These are phyloP conservation scores for Quillaja saponaria DNA, from an alignment of 306 rosid species.

Conservation along the genomic window DNA sequence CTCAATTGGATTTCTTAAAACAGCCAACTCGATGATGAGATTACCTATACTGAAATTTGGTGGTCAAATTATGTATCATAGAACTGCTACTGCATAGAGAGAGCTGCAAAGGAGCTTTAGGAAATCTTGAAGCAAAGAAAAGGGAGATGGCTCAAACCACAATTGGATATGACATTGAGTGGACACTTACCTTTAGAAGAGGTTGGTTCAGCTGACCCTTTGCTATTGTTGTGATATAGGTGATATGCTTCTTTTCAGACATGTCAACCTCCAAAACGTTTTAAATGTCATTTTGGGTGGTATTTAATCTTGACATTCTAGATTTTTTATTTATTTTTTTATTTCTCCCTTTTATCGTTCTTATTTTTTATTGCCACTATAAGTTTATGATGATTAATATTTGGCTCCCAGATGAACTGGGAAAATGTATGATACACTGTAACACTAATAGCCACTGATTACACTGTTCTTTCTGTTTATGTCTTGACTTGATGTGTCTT, in stretches of 20 bases:
- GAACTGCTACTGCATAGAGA: slow-evolving; percentile 58
- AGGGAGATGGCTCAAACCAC: slow-evolving; percentile 38
- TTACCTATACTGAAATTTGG: slow-evolving; percentile 64
- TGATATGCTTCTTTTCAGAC: neutral
- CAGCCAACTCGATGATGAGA: slow-evolving; percentile 48
- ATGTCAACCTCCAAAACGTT: too few species aligned
- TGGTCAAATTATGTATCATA: slow-evolving; percentile 68
- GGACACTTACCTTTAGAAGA: slow-evolving; percentile 70
- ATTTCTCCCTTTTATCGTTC: too few species aligned
- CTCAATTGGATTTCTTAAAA: slow-evolving; percentile 9
- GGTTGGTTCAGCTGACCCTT: slow-evolving; percentile 40
- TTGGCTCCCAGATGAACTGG: too few species aligned
- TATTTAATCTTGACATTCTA: too few species aligned
- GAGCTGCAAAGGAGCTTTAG: slow-evolving; percentile 48
- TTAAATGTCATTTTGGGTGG: too few species aligned
- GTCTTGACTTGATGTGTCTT: too few species aligned
- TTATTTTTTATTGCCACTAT: too few species aligned
- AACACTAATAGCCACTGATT: too few species aligned
- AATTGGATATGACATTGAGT: slow-evolving; percentile 80
- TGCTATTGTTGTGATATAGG: neutral
- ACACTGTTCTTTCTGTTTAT: too few species aligned
- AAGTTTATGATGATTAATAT: too few species aligned
- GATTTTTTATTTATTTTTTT: too few species aligned
- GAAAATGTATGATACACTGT: too few species aligned
- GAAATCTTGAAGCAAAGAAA: slow-evolving; percentile 37